phyloP scores from a whole-genome alignment of 169 alveolate species.

The Perkinsus marinus region DNA sequence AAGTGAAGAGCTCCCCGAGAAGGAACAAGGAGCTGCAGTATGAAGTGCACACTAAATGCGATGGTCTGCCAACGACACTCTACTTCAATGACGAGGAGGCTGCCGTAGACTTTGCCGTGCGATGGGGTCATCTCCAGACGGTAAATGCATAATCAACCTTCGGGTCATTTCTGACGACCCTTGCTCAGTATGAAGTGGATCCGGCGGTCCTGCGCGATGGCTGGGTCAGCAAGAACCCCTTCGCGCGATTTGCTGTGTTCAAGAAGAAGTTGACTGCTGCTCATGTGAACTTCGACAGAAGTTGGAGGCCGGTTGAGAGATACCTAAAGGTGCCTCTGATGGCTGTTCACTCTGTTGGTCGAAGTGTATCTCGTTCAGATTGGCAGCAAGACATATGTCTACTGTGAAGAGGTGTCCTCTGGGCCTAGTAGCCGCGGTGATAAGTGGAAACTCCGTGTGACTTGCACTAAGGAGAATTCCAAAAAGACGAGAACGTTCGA shows the following conservation, averaged over 20 bases:
- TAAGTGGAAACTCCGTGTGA: not conserved
- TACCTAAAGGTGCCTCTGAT: not conserved
- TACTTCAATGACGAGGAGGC: not conserved
- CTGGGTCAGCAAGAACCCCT: not conserved
- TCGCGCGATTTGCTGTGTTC: not conserved
- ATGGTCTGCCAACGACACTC: not conserved
- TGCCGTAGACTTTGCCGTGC: not conserved
- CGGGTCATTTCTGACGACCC: not conserved
- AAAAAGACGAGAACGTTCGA: not conserved
- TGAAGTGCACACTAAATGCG: not conserved
- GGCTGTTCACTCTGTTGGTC: not conserved
- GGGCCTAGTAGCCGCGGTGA: not conserved
- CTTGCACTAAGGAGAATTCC: not conserved
- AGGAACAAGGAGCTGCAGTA: not conserved
- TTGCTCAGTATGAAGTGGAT: not conserved
- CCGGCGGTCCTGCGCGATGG: not conserved
- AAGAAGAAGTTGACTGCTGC: not conserved
- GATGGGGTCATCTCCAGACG: not conserved
- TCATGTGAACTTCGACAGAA: not conserved
- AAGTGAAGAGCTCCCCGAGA: not conserved
- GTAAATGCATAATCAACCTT: too few relatives aligned
- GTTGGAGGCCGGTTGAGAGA: not conserved
- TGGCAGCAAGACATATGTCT: not conserved
- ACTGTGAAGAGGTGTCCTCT: not conserved
- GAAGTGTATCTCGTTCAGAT: too few relatives aligned